Base-by-base conservation (phyloP, 306 rosid genomes). In the Malus orientalis region DNA sequence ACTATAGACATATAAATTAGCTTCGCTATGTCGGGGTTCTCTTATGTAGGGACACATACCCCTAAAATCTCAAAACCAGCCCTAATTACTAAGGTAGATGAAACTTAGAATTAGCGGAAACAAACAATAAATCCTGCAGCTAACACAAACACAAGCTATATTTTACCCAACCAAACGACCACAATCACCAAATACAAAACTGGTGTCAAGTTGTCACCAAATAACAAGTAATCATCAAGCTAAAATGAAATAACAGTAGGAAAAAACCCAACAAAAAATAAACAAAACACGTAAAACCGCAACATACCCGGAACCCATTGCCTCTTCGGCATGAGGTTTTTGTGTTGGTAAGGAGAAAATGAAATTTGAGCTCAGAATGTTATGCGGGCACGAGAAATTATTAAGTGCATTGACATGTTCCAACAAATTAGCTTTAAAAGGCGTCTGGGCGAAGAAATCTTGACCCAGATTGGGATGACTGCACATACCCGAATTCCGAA, bases 281-380 rank as follows among this genome's bases (percentile, higher is more conserved):
- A 15, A 5, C 1, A 15, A 49, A 49, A 49, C 54, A 49, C 0
- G 19, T 14, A 14, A 1, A 15, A 49, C 55, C 8, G 55, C 55
- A 0, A 49, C 55, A 49, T 49, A 49, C 55, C 55, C 8, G 8
- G 20, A 49, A 47, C 64, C 79, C 83, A 20, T 75, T 22, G 63
- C 58, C 49, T 33, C 76, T 71, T 78, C 32, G 13, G 57, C 25
- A 6, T 18, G 58, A 74, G 97, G 91, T 33, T 84, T 95, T 40
- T 90, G 91, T 29, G 88, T 68, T 32, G 92, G 83, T 75, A 83
- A 71, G 49, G 97, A 88, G 80, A 75, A 85, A 11, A 92, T 84
- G 67, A 95, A 88, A 78, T 86, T 86, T 23, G 97, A 95, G 78
- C 80, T 78, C 81, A 90, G 77, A 76, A 85, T 81, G 44, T 82